Percentiles rank a stretch among this genome's conserved stretches.
Conservation (phyloP, 164 flowering plant species). For the Litsea cubeba region DNA sequence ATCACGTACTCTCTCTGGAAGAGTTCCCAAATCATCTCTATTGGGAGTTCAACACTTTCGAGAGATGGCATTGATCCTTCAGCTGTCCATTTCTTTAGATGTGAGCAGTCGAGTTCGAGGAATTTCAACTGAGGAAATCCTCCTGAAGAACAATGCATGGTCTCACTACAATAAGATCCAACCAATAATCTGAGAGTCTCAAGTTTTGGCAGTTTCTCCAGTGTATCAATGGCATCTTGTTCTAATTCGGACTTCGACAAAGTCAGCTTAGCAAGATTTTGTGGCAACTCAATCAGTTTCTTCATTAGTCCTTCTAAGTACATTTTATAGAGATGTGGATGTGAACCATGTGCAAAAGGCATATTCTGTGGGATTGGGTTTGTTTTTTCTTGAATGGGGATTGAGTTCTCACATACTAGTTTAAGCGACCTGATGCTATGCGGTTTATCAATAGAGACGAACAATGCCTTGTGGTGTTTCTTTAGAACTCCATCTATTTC, state of each 20-base stretch:
- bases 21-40: no score
- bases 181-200: background rate
- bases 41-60: no score
- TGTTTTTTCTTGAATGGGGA: background rate
- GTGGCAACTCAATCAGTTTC: background rate
- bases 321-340: background rate
- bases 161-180: constrained; percentile 7
- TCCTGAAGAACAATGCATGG: background rate
- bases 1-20: no score
- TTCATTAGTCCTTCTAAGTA: background rate
- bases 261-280: background rate
- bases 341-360: background rate
- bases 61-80: constrained; percentile 22
- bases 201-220: background rate
- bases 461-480: background rate
- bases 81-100: constrained; percentile 21
- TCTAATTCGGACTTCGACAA: background rate
- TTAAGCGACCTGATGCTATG: background rate
- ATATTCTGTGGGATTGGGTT: background rate
- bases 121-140: constrained; percentile 21
- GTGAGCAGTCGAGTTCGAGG: constrained; percentile 1
- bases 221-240: background rate
- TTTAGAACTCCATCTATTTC: background rate
- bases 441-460: background rate
- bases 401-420: background rate